Evolutionary conservation across 1,284 basidiomycete species (phyloP).

Genomic region (Golubevia sp.): DNA sequence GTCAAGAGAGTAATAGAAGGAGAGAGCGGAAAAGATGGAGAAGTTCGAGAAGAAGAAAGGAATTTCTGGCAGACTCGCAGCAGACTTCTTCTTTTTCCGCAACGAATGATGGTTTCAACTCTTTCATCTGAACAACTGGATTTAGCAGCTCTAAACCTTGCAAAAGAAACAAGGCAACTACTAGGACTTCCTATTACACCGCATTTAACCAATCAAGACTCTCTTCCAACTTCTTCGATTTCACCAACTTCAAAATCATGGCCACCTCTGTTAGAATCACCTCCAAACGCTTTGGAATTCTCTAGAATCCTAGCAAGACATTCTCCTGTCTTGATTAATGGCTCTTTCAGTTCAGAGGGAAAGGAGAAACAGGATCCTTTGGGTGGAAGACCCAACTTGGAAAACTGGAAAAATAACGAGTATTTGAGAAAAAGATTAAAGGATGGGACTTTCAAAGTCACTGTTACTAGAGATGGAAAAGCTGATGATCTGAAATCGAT

Average conservation of each 20-base stretch:
- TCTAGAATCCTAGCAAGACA: neutral
- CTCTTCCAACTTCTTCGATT: no score
- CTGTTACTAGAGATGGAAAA: slow-evolving; percentile 43
- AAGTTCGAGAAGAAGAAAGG: no score
- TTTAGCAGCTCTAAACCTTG: no score
- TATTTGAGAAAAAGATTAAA: slow-evolving; percentile 32
- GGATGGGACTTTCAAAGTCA: slow-evolving; percentile 23
- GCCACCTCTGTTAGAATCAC: neutral
- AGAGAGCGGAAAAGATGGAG: no score
- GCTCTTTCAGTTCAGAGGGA: neutral
- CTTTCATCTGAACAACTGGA: no score
- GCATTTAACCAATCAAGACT: neutral
- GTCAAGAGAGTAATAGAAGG: no score
- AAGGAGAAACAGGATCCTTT: no score
- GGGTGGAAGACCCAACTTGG: neutral
- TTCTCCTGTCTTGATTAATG: neutral
- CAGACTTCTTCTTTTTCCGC: no score
- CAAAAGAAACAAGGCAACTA: no score
- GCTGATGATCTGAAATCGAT: slow-evolving; percentile 36
- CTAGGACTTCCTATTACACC: no score
- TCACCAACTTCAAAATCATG: neutral
- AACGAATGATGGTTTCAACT: no score
- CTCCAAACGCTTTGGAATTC: neutral
- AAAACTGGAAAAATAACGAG: slow-evolving; percentile 26
- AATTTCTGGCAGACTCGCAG: no score